A percentile compares a stretch with the other conserved stretches of the same genome.
These are phyloP conservation scores for Chytriomyces confervae DNA, from an alignment of 192 early-diverging fungal genomes.

Conservation along the genomic window DNA sequence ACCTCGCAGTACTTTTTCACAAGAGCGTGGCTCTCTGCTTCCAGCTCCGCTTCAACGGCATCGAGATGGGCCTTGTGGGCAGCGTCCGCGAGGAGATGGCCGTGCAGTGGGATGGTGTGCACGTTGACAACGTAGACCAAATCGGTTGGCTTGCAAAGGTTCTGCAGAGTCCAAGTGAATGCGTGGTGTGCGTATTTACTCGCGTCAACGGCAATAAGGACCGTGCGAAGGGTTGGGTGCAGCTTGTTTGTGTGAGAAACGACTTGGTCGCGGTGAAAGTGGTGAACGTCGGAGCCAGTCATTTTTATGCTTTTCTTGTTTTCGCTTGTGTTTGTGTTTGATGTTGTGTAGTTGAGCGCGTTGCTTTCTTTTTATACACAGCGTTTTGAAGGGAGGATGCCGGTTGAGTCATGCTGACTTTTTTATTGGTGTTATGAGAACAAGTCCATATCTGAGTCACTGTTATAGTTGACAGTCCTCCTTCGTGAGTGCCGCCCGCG, in stretches of 20 bases:
- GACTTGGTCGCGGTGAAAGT: constrained; percentile 14
- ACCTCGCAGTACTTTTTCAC: neutral
- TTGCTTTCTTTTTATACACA: no score
- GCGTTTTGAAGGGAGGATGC: no score
- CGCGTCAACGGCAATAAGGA: constrained; percentile 38
- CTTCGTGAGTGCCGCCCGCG: no score
- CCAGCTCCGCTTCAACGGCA: neutral
- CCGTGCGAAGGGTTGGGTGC: neutral
- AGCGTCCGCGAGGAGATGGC: neutral
- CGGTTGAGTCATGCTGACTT: no score
- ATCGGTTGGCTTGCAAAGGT: constrained; percentile 34
- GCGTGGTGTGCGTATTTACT: constrained; percentile 22
- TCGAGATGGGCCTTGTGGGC: neutral
- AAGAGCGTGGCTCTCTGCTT: constrained; percentile 4
- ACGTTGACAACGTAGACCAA: constrained; percentile 41
- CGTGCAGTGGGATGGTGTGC: neutral
- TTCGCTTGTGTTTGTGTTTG: no score
- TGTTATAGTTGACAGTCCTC: no score
- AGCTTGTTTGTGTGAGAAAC: neutral
- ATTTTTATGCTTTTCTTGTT: neutral
- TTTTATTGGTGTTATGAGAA: no score
- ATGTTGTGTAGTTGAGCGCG: no score
- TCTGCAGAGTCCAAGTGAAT: constrained; percentile 38
- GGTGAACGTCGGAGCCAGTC: constrained; percentile 5
- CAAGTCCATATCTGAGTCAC: no score